Conservation (phyloP, 257 asterid species). For the Solanum sejunctum region DNA sequence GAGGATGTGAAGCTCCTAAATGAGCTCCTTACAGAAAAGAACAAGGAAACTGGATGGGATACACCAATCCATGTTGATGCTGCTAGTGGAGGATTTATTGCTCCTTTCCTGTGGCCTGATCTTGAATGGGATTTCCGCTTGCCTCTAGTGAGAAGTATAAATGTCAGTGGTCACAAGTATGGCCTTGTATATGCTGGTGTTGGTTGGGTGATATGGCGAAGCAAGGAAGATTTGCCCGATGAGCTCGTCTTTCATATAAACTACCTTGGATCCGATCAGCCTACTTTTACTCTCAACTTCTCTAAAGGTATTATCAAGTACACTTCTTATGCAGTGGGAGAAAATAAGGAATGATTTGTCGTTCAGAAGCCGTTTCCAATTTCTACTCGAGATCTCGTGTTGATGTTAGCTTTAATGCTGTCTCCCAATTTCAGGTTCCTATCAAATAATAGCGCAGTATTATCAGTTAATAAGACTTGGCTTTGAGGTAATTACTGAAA, state of each 20-base stretch:
- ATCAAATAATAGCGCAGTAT: slow-evolving; percentile 63
- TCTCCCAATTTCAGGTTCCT: slow-evolving; percentile 33
- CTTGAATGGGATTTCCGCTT: slow-evolving; percentile 82
- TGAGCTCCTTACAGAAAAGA: slow-evolving; percentile 41
- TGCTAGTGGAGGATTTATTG: slow-evolving; percentile 79
- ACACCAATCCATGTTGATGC: slow-evolving; percentile 83
- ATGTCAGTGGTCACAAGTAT: slow-evolving; percentile 73
- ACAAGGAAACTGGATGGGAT: slow-evolving; percentile 57
- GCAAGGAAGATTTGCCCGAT: slow-evolving; percentile 50
- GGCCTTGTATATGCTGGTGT: slow-evolving; percentile 77
- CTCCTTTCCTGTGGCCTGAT: slow-evolving; percentile 62
- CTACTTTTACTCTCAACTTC: slow-evolving; percentile 75
- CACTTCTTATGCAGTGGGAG: neutral
- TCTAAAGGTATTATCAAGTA: slow-evolving; percentile 35
- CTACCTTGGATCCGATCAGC: slow-evolving; percentile 76
- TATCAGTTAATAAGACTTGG: slow-evolving; percentile 85
- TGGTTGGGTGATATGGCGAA: slow-evolving; percentile 77
- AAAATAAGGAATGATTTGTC: neutral
- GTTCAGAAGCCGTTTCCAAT: neutral
- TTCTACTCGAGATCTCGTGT: neutral
- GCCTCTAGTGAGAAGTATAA: slow-evolving; percentile 65
- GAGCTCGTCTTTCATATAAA: slow-evolving; percentile 69
- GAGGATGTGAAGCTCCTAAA: slow-evolving; percentile 72
- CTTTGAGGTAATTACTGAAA: slow-evolving; percentile 40
- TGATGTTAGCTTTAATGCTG: neutral